Conservation (phyloP, 1,284 basidiomycete species). For the Cryptococcus sp. region DNA sequence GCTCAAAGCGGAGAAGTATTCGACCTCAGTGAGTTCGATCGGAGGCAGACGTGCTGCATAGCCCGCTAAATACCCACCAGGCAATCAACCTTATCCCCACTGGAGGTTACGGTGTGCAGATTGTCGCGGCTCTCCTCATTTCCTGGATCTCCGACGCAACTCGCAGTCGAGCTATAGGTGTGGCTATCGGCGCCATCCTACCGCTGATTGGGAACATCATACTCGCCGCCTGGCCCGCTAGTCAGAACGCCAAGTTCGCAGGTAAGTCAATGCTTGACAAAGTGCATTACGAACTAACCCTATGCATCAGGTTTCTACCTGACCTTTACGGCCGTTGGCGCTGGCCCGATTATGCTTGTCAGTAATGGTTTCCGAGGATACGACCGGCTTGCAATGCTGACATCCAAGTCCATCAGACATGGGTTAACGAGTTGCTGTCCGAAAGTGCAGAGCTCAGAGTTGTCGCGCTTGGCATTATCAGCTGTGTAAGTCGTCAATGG, state of each 20-base stretch:
- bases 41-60: not conserved
- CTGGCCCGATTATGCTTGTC: conserved; percentile 23
- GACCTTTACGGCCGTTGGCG: conserved; percentile 16
- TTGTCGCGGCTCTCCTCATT: conserved; percentile 19
- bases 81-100: conserved; percentile 13
- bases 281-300: no score
- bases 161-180: conserved; percentile 20
- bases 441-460: conserved; percentile 21
- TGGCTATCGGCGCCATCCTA: conserved; percentile 15
- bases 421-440: conserved; percentile 26
- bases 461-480: conserved; percentile 26
- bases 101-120: conserved; percentile 24
- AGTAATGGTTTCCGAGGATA: no score
- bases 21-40: conserved; percentile 8
- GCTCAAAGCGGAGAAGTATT: conserved; percentile 18
- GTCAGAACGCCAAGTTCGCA: conserved; percentile 17
- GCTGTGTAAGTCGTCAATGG: conserved; percentile 19
- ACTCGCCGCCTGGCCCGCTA: conserved; percentile 16
- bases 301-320: conserved; percentile 14
- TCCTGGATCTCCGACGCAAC: conserved; percentile 24
- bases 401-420: conserved; percentile 1
- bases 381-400: no score
- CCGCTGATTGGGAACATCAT: conserved; percentile 27
- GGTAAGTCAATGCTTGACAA: not conserved
- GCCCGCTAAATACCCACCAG: not conserved